phyloP scores from a whole-genome alignment of 805 yeast species.

The Candida xiaguanensis region DNA sequence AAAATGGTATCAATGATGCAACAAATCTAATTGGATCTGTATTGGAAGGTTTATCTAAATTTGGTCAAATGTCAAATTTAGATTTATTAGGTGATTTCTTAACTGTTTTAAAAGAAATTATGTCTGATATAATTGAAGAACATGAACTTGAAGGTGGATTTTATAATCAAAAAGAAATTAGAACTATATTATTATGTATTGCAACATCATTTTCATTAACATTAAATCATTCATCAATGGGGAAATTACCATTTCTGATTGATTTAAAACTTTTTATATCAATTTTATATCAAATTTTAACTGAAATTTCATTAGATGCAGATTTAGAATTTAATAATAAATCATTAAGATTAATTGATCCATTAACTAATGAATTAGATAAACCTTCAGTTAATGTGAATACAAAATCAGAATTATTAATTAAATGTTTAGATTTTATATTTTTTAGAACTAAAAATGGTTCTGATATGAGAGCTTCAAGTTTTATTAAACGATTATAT shows the following conservation, averaged over 20 bases:
- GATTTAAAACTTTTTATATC: slow-evolving; percentile 81
- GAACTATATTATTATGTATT: slow-evolving; percentile 77
- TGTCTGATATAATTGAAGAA: slow-evolving; percentile 48
- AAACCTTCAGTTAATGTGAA: slow-evolving; percentile 81
- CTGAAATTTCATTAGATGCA: slow-evolving; percentile 68
- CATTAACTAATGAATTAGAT: slow-evolving; percentile 44
- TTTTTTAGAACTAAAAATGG: slow-evolving; percentile 76
- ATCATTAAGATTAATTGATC: slow-evolving; percentile 77
- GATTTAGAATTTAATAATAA: slow-evolving; percentile 85
- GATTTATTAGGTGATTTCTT: slow-evolving; percentile 91
- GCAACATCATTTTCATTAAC: slow-evolving; percentile 88
- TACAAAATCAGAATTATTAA: slow-evolving; percentile 80
- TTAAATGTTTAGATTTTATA: slow-evolving; percentile 73
- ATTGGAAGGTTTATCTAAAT: slow-evolving; percentile 84
- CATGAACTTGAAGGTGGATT: slow-evolving; percentile 35
- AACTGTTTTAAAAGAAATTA: slow-evolving; percentile 81
- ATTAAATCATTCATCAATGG: slow-evolving; percentile 57
- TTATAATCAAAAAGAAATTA: slow-evolving; percentile 42
- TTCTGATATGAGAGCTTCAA: slow-evolving; percentile 61
- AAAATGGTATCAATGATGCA: slow-evolving; percentile 44
- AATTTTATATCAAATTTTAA: slow-evolving; percentile 65
- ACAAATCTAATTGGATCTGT: slow-evolving; percentile 70
- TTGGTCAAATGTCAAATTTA: slow-evolving; percentile 88
- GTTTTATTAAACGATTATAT: slow-evolving; percentile 80
- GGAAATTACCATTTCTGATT: slow-evolving; percentile 57